phyloP scores from a whole-genome alignment of 2,329 filamentous ascomycete genomes.

The Aphanoascus verrucosus region DNA sequence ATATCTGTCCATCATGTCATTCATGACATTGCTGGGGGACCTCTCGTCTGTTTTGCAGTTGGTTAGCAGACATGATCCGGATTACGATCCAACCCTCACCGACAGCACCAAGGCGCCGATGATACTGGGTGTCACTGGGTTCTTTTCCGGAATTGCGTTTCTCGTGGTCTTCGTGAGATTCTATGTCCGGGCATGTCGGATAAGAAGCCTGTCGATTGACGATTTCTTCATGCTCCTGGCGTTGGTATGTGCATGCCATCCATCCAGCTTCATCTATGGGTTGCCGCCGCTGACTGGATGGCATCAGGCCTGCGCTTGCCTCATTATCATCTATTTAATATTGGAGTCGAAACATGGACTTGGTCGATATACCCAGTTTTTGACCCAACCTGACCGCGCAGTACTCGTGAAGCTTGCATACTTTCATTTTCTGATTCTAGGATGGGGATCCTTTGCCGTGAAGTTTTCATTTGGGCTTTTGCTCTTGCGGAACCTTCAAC shows the following conservation, averaged over 20 bases:
- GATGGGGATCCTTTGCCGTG: slow-evolving; percentile 36
- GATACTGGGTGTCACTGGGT: slow-evolving; percentile 13
- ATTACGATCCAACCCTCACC: not conserved
- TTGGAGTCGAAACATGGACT: slow-evolving; percentile 38
- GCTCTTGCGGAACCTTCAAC: slow-evolving; percentile 35
- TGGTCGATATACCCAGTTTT: slow-evolving; percentile 36
- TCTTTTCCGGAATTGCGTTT: slow-evolving; percentile 14
- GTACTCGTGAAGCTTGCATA: slow-evolving; percentile 36
- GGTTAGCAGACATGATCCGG: not conserved
- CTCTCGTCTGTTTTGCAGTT: not conserved
- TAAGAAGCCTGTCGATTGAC: slow-evolving; percentile 12
- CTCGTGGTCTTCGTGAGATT: slow-evolving; percentile 14
- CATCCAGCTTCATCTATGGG: not conserved
- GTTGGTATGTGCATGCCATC: slow-evolving; percentile 8
- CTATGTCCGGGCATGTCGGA: slow-evolving; percentile 12
- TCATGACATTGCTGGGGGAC: slow-evolving; percentile 3
- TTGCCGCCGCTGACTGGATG: not conserved
- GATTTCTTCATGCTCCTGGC: slow-evolving; percentile 14
- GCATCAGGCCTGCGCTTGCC: slow-evolving; percentile 19
- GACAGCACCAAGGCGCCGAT: slow-evolving; percentile 7
- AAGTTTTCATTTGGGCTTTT: slow-evolving; percentile 42
- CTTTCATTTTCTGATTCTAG: slow-evolving; percentile 39
- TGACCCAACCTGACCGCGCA: slow-evolving; percentile 26
- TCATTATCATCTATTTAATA: slow-evolving; percentile 34
- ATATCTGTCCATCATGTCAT: slow-evolving; percentile 4